Base-by-base conservation (phyloP, 192 early-diverging fungal species). In the Nowakowskiella sp. region DNA sequence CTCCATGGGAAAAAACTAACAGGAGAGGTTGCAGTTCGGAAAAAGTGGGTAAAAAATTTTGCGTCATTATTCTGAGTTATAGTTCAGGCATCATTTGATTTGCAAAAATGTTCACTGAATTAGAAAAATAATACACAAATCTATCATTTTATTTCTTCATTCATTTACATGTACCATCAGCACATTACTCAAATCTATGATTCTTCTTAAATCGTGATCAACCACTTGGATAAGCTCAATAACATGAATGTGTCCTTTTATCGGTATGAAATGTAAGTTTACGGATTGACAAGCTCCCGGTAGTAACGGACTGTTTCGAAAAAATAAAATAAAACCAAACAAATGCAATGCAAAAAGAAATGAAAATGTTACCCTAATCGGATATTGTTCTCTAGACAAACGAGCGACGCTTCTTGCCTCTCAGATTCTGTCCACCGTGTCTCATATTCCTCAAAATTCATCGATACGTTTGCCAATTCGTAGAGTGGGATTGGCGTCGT, bases 221-320 rank as follows among this genome's bases (percentile, higher is more conserved):
- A 47, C 24, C 43, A 64, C 32, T 10, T 72, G 61, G 25, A 72
- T 9, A 9, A 42, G 44, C 22, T 72, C 70, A 26, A 72, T 56
- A 23, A 36, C 8, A 49, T 67, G 61, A 13, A 62, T 32, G 10
- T 45, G 55, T n/a, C 70, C 69, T 47, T 67, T 64, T 8, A 68
- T 42, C 1, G 65, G 65, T 25, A 72, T 64, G 43, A 72, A 72
- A 32, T 72, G 70, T 33, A 72, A 51, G 44, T 72, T 61, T 27
- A 64, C 53, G 3, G 70, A 61, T 26, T 72, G 52, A 44, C 70
- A 72, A 1, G 70, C 31, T 13, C 44, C 46, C 5, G 55, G 51
- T 19, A 32, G 34, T 25, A 72, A 55, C 26, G 47, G 34, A 5
- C 55, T 58, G 32, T n/a, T n/a, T n/a, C n/a, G n/a, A 22, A 6